Evolutionary conservation across 768 basidiomycete species (phyloP), one percentile per base, ranked within the genome.

Genomic region (Mycena filopes): DNA sequence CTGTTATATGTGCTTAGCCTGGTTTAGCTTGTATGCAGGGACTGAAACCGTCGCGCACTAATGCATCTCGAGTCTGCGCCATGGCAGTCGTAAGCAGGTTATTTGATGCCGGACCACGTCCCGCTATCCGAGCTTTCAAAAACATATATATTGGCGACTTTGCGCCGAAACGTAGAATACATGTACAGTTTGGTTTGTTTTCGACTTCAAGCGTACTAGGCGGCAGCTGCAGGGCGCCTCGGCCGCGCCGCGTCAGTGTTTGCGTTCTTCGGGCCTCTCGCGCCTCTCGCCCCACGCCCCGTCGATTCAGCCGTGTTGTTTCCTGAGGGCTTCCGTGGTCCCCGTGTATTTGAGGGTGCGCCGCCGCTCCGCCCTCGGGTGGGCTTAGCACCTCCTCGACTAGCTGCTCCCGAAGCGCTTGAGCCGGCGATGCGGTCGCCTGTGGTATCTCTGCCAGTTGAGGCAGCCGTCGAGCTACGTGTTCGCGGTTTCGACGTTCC

Each of bases 1-100:
- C 85, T 86, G 61, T 23, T 31, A 28, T 26, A 38, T n/a, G 43
- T 21, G 7, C 18, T n/a, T n/a, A n/a, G n/a, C n/a, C n/a, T n/a
- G n/a, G 41, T 33, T 56, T 28, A 56, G 48, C 12, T 13, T 25
- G 26, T 28, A 12, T 26, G 53, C 70, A 66, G 68, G 36, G 10
- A 36, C 11, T 36, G 72, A n/a, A 29, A 2, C 20, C 23, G 12
- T 20, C 18, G 45, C 65, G 55, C 42, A 70, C 76, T 65, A 78
- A 64, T 55, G 72, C 70, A 70, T 75, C 74, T 55, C 74, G 69
- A 55, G 73, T 55, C 65, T 68, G 65, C n/a, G 70, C 56, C 70
- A 74, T 75, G 42, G 10, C 12, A 29, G 31, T 18, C 12, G 18
- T 21, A 33, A 29, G 51, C 42, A 53, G n/a, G 48, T 15, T 26